These are phyloP conservation scores for Combretum micranthum DNA, from an alignment of 345 rosid genomes.

Conservation along the genomic window DNA sequence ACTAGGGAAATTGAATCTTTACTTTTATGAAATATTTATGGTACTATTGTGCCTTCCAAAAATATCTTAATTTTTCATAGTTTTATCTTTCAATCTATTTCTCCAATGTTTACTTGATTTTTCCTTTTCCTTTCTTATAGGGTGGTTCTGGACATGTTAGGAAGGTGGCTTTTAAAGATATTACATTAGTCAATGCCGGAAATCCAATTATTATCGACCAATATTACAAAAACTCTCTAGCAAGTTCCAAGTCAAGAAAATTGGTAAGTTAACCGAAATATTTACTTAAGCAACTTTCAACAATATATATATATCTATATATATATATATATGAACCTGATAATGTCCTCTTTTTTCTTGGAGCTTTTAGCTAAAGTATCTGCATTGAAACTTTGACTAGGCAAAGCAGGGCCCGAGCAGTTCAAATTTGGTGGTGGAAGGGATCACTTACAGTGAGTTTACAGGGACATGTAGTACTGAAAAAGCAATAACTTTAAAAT, in stretches of 20 bases:
- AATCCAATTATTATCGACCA: slow-evolving; percentile 24
- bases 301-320: no score
- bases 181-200: slow-evolving; percentile 2
- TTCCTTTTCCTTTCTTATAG: neutral
- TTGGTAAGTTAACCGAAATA: no score
- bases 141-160: slow-evolving; percentile 19
- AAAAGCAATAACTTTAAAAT: slow-evolving; percentile 23
- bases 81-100: neutral
- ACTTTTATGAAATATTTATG: neutral
- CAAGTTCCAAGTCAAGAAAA: no score
- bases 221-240: slow-evolving; percentile 6
- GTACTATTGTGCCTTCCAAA: neutral
- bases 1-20: no score
- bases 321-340: no score
- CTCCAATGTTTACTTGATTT: neutral
- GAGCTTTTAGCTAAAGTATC: no score
- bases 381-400: no score
- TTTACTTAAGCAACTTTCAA: no score
- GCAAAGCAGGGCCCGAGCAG: no score
- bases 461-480: slow-evolving; percentile 17
- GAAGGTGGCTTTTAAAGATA: slow-evolving; percentile 12
- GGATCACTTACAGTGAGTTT: slow-evolving; percentile 11
- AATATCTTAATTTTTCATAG: neutral
- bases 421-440: neutral
- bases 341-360: no score